Evolutionary conservation across 2,329 filamentous ascomycete genomes (phyloP), one percentile per base, ranked within the genome.

Genomic region (Xylariaceae sp.): DNA sequence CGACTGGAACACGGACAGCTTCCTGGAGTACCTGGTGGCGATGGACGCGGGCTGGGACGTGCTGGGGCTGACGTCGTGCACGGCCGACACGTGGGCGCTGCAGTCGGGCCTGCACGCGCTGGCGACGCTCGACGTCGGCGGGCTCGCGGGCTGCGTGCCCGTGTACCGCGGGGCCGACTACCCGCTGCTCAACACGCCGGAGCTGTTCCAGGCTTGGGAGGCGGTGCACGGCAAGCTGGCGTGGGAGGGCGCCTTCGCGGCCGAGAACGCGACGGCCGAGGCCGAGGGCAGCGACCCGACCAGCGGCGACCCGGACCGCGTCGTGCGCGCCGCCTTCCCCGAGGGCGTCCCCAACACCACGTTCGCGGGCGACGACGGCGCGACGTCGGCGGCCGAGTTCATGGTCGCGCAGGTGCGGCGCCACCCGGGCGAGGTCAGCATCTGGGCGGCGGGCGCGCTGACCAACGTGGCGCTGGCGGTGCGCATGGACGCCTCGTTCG

Each of bases 391-490:
- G 4, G 65, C 63, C 1, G 55, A 57, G 15, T 70, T 65, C 47
- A 63, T 71, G 61, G 55, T 70, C 21, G 56, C 65, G 35, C 56
- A 59, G 49, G 67, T 70, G 2, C 59, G 58, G 38, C 65, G 61
- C 43, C 66, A 70, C 46, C 68, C 67, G 0, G 65, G 66, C 17
- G 56, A 71, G 45, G 60, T 71, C n/a, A 58, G 55, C 17, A 69
- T 72, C 39, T 68, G 59, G 44, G 53, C 61, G 6, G 64, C 56
- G 6, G 65, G 67, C 6, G 55, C 66, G 3, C 38, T 71, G 43
- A 71, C 67, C 12, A 71, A 70, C 39, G 52, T 71, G 21, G 67
- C 67, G 3, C 45, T 70, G 31, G 67, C 67, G 2, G 53, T 63
- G 16, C 57, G 63, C 5, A 51, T 67, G 44, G 65, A 71, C 46